Conservation (phyloP, 768 basidiomycete species). For the Tubosaeta brunneosetosa region DNA sequence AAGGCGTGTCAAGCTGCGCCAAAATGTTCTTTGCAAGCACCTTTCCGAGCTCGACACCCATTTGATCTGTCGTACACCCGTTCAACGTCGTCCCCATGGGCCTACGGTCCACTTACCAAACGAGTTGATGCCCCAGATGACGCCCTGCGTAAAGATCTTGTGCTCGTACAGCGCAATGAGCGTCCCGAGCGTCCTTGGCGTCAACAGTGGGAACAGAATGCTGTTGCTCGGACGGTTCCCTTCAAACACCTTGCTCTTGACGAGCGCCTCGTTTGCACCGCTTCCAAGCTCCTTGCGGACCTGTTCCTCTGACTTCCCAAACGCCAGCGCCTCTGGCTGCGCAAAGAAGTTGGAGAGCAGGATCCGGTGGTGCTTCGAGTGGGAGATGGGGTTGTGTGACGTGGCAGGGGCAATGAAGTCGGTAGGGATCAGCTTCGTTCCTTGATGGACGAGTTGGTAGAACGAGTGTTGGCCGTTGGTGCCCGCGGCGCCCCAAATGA, state of each 20-base stretch:
- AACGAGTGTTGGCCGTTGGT: conserved; percentile 99
- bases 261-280: conserved; percentile 72
- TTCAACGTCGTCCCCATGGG: neutral
- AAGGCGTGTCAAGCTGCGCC: conserved; percentile 74
- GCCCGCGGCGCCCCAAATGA: conserved; percentile 98
- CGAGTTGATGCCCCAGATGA: conserved; percentile 98
- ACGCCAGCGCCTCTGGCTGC: conserved; percentile 95
- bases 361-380: conserved; percentile 95
- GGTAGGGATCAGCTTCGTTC: conserved; percentile 86
- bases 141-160: conserved; percentile 98
- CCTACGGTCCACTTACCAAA: conserved; percentile 57
- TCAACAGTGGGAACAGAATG: conserved; percentile 90
- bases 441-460: conserved; percentile 96
- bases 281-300: conserved; percentile 67
- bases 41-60: conserved; percentile 99
- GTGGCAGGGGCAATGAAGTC: conserved; percentile 91
- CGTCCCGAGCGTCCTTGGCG: conserved; percentile 83
- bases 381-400: conserved; percentile 81
- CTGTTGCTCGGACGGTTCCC: conserved; percentile 97
- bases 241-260: conserved; percentile 98
- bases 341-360: conserved; percentile 98
- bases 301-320: conserved; percentile 92
- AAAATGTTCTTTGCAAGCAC: conserved; percentile 96
- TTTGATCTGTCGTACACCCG: conserved; percentile 65
- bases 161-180: conserved; percentile 93